A percentile compares a stretch with the other conserved stretches of the same genome.
Conservation (phyloP, 1,139 yeast genomes). For the Taphrina communis region DNA sequence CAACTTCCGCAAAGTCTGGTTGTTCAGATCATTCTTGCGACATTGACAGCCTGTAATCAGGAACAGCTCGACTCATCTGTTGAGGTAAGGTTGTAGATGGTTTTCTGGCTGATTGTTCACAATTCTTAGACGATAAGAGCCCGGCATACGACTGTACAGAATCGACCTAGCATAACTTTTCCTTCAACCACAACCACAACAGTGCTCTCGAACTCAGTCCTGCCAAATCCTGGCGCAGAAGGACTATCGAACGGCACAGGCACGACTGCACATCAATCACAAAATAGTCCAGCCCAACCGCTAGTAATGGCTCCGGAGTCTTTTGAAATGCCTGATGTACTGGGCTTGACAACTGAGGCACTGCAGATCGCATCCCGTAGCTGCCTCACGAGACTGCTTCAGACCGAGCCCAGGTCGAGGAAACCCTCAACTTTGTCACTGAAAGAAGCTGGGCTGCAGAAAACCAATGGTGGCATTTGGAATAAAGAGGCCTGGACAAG, state of each 20-base stretch:
- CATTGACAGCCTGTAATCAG: conserved; percentile 62
- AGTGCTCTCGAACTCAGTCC: not conserved
- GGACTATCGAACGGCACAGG: not conserved
- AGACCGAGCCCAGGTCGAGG: not conserved
- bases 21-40: conserved; percentile 68
- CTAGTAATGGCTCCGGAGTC: conserved; percentile 13
- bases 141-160: conserved; percentile 32
- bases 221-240: not conserved
- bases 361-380: conserved; percentile 41
- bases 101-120: not conserved
- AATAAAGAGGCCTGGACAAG: conserved; percentile 66
- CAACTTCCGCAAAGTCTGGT: conserved; percentile 69
- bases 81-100: conserved; percentile 24
- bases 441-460: conserved; percentile 31
- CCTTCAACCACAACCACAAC: not conserved
- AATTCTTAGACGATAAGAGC: conserved; percentile 19
- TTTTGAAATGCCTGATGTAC: conserved; percentile 41
- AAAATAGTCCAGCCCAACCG: no score
- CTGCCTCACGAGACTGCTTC: conserved; percentile 17
- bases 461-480: conserved; percentile 37
- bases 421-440: conserved; percentile 12
- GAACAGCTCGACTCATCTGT: conserved; percentile 57
- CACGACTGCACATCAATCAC: not conserved
- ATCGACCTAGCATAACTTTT: conserved; percentile 10
- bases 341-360: conserved; percentile 38